These are phyloP conservation scores for Neospermospora avenae DNA, from an alignment of 2,329 filamentous ascomycete genomes.

Conservation along the genomic window DNA sequence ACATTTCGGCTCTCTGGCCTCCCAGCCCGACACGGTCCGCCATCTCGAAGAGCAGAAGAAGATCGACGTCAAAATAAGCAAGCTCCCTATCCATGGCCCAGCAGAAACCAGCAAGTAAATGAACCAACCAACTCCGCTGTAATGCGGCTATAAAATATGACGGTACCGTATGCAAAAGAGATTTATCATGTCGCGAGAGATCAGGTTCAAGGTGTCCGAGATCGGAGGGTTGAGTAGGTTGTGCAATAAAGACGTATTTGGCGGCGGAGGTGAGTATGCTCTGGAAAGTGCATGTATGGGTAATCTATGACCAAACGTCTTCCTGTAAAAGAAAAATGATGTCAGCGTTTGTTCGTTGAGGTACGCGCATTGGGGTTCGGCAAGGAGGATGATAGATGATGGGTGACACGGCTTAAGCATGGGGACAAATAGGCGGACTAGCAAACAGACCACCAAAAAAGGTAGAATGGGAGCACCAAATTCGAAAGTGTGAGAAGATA, in stretches of 20 bases:
- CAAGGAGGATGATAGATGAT: not conserved
- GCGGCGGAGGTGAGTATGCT: not conserved
- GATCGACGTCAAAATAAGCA: not conserved
- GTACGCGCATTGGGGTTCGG: not conserved
- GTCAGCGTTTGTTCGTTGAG: conserved; percentile 12
- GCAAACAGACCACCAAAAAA: not conserved
- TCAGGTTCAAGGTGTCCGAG: not conserved
- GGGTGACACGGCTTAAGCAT: not conserved
- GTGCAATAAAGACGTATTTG: not conserved
- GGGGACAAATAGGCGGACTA: conserved; percentile 5
- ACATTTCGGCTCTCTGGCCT: too few species aligned
- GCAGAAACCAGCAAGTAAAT: not conserved
- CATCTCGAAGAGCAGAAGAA: too few species aligned
- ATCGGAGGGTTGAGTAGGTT: not conserved
- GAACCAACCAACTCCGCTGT: conserved; percentile 4
- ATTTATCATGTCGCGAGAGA: not conserved
- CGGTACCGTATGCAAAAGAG: not conserved
- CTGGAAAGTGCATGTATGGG: not conserved
- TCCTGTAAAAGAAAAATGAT: conserved; percentile 3
- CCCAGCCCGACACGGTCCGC: too few species aligned
- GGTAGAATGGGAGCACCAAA: not conserved
- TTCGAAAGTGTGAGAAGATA: not conserved
- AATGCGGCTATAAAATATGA: conserved; percentile 5
- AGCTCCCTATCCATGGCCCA: too few species aligned
- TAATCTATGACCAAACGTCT: conserved; percentile 13